Base-by-base conservation (phyloP, 1,139 yeast species). In the Candida labiduridarum region DNA sequence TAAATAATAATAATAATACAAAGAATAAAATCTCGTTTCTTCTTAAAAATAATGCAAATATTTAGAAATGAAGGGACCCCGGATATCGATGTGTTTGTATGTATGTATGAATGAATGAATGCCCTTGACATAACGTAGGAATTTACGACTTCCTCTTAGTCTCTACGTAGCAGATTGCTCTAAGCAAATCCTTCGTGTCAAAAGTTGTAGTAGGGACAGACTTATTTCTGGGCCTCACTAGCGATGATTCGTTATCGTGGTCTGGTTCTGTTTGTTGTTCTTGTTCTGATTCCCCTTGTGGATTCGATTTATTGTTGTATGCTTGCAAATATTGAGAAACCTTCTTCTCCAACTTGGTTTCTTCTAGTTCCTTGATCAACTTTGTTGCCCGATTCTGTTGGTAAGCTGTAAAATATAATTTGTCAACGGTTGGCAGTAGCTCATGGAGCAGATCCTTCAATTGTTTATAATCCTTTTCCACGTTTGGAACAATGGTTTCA, bases 401-500 rank as follows among this genome's bases (percentile, higher is more conserved):
- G 50, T 67, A 63, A 4, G 68, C 58, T 2, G 64, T 46, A 42
- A 57, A 52, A 49, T 59, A 61, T 30, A 69, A 49, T 48, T 56
- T 57, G 48, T 69, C 72, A 16, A 68, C 55, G 2, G 64, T 56
- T 9, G 59, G 45, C 44, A 60, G 67, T 15, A 52, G 44, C n/a
- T 44, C 39, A 1, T 29, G 34, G n/a, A 68, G 44, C 35, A 58
- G 56, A 8, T 55, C 50, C 47, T 59, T 58, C n/a, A 57, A 53
- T 11, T 50, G 52, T n/a, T 49, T 42, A 33, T 49, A 49, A n/a
- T 51, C 49, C 7, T 48, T 38, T 27, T 54, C 52, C 4, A 61
- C 41, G 30, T 47, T 48, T 2, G 48, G 46, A 10, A 59, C 29
- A 11, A 54, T 36, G 9, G 50, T 33, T 12, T 53, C 47, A 30